Evolutionary conservation across 2,329 filamentous ascomycete species (phyloP), one percentile per base, ranked within the genome.

Genomic region (Trichoderma arundinaceum): DNA sequence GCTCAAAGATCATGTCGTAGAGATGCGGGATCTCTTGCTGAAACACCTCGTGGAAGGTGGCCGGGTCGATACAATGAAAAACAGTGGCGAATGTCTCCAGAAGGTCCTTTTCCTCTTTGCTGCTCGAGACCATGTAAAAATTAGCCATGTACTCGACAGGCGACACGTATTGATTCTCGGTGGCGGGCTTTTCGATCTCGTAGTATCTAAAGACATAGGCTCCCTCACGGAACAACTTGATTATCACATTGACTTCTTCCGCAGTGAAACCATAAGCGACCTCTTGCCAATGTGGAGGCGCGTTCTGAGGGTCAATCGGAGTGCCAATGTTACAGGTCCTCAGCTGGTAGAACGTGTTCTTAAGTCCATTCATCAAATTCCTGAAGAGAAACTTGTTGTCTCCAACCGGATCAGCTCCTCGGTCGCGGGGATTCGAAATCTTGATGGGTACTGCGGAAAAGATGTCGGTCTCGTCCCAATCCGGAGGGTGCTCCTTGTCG

Each of bases 301-400:
- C 91, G 72, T 91, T 93, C 22, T 86, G 85, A 3, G 87, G 82
- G 68, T 98, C 94, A 53, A 96, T 89, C 1, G 85, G 82, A 1
- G 88, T 80, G 10, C 84, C 82, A 0, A 90, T 89, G 74, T 99
- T 98, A 78, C 94, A 98, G 10, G 90, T 90, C 73, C 94, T 91
- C 57, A 99, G 81, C 77, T 97, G 93, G 73, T 96, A 97, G 77
- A 99, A 97, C 7, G 96, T 93, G 72, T 94, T 96, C 79, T 98
- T 98, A 0, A 99, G 82, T 0, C 95, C 95, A 71, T 96, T 96
- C 81, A 99, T 91, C 7, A 99, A 82, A 70, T 97, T 99, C 77
- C 94, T 94, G 81, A 99, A 99, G 4, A 99, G 81, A 71, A 99
- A 98, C 74, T 98, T 97, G 81, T 99, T 99, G 77, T 99, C 96